Evolutionary conservation across 2,329 filamentous ascomycete genomes (phyloP).

Genomic region (Purpureocillium lavendulum): DNA sequence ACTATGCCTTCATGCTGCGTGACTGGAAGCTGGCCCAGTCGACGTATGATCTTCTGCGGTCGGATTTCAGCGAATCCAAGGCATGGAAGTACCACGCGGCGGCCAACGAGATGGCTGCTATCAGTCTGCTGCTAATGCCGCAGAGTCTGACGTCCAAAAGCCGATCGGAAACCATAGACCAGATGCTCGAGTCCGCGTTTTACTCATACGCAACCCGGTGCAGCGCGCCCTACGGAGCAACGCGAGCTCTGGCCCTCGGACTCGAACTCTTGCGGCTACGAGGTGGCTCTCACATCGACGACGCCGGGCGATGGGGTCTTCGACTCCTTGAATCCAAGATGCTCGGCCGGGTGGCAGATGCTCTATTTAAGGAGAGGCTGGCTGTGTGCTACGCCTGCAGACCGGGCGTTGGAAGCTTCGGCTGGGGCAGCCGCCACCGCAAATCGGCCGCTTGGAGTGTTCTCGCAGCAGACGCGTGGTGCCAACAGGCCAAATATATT

Average conservation of each 20-base stretch:
- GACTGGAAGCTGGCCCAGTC: constrained; percentile 91
- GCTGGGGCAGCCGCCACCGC: constrained; percentile 63
- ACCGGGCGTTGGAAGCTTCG: constrained; percentile 54
- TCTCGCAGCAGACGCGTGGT: constrained; percentile 77
- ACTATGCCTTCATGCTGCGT: constrained; percentile 93
- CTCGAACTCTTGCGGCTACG: constrained; percentile 77
- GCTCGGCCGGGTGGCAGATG: constrained; percentile 66
- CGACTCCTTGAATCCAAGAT: constrained; percentile 72
- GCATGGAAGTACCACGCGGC: constrained; percentile 95
- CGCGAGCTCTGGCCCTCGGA: constrained; percentile 67
- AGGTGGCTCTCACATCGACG: constrained; percentile 72
- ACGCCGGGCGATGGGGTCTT: constrained; percentile 78
- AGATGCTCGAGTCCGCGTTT: constrained; percentile 80
- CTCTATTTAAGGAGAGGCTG: constrained; percentile 77
- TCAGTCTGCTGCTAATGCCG: constrained; percentile 73
- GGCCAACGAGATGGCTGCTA: constrained; percentile 87
- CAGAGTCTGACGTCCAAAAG: constrained; percentile 65
- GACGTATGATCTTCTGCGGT: constrained; percentile 82
- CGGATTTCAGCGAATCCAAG: constrained; percentile 90
- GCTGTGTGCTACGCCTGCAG: constrained; percentile 76
- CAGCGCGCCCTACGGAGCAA: constrained; percentile 67
- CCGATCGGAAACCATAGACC: constrained; percentile 72
- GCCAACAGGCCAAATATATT: constrained; percentile 64
- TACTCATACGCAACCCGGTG: constrained; percentile 91
- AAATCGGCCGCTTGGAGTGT: constrained; percentile 90